Evolutionary conservation across 768 basidiomycete genomes (phyloP).

Genomic region (Hebeloma cylindrosporum): DNA sequence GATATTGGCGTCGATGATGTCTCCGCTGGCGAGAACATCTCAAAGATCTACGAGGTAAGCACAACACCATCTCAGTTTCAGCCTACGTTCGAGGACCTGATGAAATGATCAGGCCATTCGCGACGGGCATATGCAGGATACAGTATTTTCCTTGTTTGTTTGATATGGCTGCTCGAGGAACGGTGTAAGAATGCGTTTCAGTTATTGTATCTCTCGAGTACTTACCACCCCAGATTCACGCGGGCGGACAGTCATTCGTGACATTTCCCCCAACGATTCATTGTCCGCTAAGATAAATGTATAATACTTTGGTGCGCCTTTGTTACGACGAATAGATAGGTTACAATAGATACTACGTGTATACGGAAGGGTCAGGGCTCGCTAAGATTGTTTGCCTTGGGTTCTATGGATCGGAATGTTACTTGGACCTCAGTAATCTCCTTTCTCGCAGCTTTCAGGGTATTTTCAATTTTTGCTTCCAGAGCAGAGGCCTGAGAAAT

Average conservation of each 20-base stretch:
- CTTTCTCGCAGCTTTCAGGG: slow-evolving; percentile 55
- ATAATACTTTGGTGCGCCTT: too few species aligned
- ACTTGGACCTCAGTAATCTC: slow-evolving; percentile 75
- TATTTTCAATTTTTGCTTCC: slow-evolving; percentile 58
- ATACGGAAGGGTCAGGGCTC: too few species aligned
- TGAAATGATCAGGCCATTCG: slow-evolving; percentile 49
- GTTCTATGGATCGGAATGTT: slow-evolving; percentile 44
- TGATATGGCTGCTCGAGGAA: slow-evolving; percentile 18
- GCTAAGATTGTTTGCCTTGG: slow-evolving; percentile 4
- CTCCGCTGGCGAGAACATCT: slow-evolving; percentile 73
- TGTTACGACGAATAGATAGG: too few species aligned
- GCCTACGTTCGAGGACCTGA: slow-evolving; percentile 5
- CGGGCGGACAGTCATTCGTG: too few species aligned
- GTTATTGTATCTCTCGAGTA: too few species aligned
- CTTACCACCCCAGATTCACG: too few species aligned
- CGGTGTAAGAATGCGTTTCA: too few species aligned
- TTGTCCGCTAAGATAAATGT: too few species aligned
- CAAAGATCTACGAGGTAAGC: slow-evolving; percentile 66
- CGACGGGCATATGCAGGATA: slow-evolving; percentile 63
- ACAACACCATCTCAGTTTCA: not conserved
- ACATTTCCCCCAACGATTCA: too few species aligned
- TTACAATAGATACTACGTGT: too few species aligned
- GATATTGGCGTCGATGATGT: slow-evolving; percentile 49
- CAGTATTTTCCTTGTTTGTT: slow-evolving; percentile 55
- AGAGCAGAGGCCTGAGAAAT: slow-evolving; percentile 58